These are phyloP conservation scores for Vaccinium vitisidaea DNA, from an alignment of 148 eudicot genomes.

Conservation along the genomic window DNA sequence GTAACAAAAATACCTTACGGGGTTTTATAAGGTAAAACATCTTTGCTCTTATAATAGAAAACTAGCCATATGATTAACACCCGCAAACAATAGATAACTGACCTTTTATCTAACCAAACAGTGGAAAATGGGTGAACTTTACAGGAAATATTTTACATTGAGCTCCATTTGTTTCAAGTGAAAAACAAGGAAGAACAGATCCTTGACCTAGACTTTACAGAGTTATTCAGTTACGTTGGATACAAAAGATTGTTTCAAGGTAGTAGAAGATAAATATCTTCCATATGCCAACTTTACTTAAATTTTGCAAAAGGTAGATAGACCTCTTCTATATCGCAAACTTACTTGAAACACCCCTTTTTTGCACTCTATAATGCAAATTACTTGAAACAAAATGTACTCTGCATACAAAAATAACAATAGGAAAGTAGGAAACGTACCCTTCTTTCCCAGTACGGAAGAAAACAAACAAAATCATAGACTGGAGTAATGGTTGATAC, in stretches of 20 bases:
- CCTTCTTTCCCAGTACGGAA: conserved; percentile 94
- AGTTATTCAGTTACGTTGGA: background rate
- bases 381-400: background rate
- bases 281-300: background rate
- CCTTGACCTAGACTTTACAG: background rate
- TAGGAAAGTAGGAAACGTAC: conserved; percentile 36
- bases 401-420: background rate
- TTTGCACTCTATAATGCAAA: too few relatives aligned
- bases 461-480: conserved; percentile 86
- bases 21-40: background rate
- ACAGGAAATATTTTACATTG: background rate
- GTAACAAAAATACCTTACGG: background rate
- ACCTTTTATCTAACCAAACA: too few relatives aligned
- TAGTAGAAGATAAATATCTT: background rate
- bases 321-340: background rate
- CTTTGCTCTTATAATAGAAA: background rate
- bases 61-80: background rate
- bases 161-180: background rate
- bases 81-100: background rate
- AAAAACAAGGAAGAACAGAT: background rate
- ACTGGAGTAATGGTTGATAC: conserved; percentile 75
- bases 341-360: background rate
- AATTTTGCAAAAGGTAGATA: background rate
- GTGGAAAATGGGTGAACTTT: background rate
- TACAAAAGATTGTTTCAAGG: background rate